Evolutionary conservation across 768 basidiomycete genomes (phyloP), one percentile per base, ranked within the genome.

Genomic region (Amanita pallidorosea): DNA sequence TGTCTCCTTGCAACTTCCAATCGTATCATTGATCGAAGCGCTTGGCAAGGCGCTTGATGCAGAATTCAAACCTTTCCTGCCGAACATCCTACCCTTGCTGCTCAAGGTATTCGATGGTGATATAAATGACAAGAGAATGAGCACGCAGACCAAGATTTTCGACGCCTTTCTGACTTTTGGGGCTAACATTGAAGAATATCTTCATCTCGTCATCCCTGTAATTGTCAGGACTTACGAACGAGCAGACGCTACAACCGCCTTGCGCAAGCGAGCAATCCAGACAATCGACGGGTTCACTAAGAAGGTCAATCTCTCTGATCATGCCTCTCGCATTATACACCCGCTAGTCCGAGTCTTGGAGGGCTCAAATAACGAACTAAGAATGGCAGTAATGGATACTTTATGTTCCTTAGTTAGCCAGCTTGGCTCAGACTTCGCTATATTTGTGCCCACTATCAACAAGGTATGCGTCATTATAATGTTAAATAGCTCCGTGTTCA

Each of bases 361-460:
- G 37, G 73, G 71, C 33, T 71, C 76, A 1, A 83, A 75, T 56
- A 85, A 85, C 53, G 94, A 97, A 52, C 70, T 98, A 43, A 76
- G 89, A 18, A 77, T 78, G 65, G 80, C 87, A 1, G 88, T 94
- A 7, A 85, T 98, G 82, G 93, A 97, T 54, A 89, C 93, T 0
- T 69, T 99, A 2, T 96, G 91, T 63, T 88, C 93, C 1, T 72
- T 98, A 36, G 83, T 97, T 35, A 75, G 91, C 34, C 96, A 99
- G 60, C 80, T 99, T 47, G 94, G 94, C 1, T 84, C 94, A 0
- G 95, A 98, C 63, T 99, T 94, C 57, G 93, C 96, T 3, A 91
- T 99, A 40, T 99, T 98, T 59, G 88, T 98, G 33, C 93, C 96
- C 0, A 94, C 94, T 57, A 88, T 99, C 56, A 91, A 91, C 65